A percentile compares a stretch with the other conserved stretches of the same genome.
phyloP scores from a whole-genome alignment of 768 basidiomycete species.

The Cystofilobasidium bisporidii region DNA sequence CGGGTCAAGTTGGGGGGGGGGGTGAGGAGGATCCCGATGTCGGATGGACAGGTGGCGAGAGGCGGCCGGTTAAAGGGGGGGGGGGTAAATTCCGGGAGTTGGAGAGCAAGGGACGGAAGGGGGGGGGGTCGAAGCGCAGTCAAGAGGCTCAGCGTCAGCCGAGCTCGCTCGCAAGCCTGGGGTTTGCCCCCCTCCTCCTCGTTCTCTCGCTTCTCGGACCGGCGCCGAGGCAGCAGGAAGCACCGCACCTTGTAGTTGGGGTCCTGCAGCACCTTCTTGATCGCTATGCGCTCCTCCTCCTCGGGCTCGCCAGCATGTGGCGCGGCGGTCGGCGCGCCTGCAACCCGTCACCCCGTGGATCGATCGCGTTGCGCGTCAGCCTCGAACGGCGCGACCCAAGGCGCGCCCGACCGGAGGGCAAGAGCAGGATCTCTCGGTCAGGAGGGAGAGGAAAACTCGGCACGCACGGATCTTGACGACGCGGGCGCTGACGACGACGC shows the following conservation, averaged over 20 bases:
- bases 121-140: too few species aligned
- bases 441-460: background rate
- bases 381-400: too few species aligned
- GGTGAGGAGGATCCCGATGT: too few species aligned
- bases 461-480: conserved; percentile 49
- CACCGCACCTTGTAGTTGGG: conserved; percentile 93
- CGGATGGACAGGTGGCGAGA: too few species aligned
- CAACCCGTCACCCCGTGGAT: too few species aligned
- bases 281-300: conserved; percentile 64
- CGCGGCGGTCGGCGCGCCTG: conserved; percentile 34
- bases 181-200: background rate
- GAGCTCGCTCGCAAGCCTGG: too few species aligned
- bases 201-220: background rate
- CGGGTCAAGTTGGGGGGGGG: too few species aligned
- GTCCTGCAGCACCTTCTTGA: conserved; percentile 99
- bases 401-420: background rate
- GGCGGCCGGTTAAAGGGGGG: too few species aligned
- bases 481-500: conserved; percentile 93
- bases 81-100: too few species aligned
- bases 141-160: too few species aligned
- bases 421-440: background rate
- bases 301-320: conserved; percentile 8
- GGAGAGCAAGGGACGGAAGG: too few species aligned
- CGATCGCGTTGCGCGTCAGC: too few species aligned
- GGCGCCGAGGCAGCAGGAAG: background rate